Conservation (phyloP, 441 rosid genomes). For the Syzygium syzygioides region DNA sequence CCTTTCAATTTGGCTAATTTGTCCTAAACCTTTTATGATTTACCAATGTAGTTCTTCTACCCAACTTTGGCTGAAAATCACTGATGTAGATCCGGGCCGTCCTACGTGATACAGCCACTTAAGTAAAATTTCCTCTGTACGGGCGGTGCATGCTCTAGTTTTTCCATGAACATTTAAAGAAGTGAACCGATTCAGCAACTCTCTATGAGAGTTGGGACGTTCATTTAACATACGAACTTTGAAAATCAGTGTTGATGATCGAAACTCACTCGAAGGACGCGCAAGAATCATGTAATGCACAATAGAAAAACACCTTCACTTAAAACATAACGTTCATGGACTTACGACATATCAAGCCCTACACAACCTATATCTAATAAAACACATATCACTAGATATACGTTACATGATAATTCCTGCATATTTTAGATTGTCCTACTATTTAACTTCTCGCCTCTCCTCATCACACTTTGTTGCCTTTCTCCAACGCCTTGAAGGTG, state of each 20-base stretch:
- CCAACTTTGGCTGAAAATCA: no score
- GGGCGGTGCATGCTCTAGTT: neutral
- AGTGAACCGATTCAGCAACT: neutral
- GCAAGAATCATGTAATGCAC: neutral
- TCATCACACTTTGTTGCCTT: neutral
- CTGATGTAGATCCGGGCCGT: no score
- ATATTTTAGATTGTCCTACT: neutral
- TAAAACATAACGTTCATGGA: neutral
- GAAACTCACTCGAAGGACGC: neutral
- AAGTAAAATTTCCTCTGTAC: neutral
- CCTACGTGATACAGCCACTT: neutral
- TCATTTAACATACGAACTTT: neutral
- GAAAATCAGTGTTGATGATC: neutral
- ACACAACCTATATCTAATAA: neutral
- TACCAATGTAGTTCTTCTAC: no score
- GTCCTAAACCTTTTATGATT: no score
- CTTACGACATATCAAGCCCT: neutral
- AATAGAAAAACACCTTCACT: neutral
- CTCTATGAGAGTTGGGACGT: neutral
- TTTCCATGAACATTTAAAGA: neutral
- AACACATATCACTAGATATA: neutral
- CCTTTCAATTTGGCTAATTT: no score
- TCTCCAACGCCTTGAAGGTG: neutral
- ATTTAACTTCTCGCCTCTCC: neutral
- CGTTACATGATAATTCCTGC: neutral